Percentiles rank a stretch among this genome's conserved stretches.
phyloP scores from a whole-genome alignment of 2,329 filamentous ascomycete species.

The Aspergillus ochraceoroseus region DNA sequence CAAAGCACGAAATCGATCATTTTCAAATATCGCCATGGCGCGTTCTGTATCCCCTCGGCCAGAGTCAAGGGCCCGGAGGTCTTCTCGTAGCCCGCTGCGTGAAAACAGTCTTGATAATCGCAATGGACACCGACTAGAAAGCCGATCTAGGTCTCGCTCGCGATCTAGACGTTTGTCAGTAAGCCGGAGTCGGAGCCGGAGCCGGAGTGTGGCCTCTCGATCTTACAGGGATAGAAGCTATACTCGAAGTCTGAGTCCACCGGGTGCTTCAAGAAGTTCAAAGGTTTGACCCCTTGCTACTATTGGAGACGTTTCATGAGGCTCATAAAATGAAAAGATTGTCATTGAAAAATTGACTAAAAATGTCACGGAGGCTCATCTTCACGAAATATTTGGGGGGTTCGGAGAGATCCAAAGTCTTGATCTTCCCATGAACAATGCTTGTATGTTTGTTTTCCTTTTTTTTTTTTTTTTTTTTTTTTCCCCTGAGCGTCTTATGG shows the following conservation, averaged over 20 bases:
- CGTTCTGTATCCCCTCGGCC: constrained; percentile 37
- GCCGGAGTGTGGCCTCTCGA: constrained; percentile 24
- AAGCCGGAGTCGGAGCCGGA: constrained; percentile 40
- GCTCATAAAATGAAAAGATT: constrained; percentile 54
- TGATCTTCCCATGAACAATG: constrained; percentile 82
- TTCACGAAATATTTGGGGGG: constrained; percentile 84
- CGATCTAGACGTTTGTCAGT: constrained; percentile 29
- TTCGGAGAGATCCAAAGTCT: constrained; percentile 84
- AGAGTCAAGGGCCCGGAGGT: constrained; percentile 28
- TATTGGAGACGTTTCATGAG: background rate
- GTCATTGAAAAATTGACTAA: constrained; percentile 94
- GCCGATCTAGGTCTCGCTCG: constrained; percentile 28
- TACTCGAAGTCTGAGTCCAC: constrained; percentile 29
- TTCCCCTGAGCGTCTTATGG: no score
- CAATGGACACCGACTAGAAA: constrained; percentile 28
- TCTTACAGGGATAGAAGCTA: constrained; percentile 35
- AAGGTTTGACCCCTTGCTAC: constrained; percentile 26
- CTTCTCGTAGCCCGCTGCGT: constrained; percentile 27
- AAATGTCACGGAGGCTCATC: constrained; percentile 82
- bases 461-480: no score
- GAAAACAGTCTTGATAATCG: constrained; percentile 22
- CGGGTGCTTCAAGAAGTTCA: constrained; percentile 31
- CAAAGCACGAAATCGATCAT: constrained; percentile 21
- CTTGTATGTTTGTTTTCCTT: constrained; percentile 54
- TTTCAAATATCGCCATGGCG: constrained; percentile 28